Evolutionary conservation across 108 stramenopile genomes (phyloP).

Genomic region (Cyclostephanos invisitatus): DNA sequence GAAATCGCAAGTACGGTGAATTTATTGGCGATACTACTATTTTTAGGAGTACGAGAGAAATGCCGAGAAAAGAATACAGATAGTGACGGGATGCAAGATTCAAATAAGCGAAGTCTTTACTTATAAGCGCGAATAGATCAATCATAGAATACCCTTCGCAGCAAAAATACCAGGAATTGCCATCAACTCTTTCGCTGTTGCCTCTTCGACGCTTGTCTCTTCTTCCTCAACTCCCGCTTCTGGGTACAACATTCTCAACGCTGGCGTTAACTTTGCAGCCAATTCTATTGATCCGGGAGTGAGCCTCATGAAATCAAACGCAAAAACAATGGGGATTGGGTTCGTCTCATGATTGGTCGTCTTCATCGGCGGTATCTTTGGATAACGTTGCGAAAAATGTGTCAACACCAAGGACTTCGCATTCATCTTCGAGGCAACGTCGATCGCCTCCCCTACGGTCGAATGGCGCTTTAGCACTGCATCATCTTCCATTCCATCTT

Average conservation of each 20-base stretch:
- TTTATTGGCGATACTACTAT: background rate
- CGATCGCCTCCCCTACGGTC: constrained; percentile 91
- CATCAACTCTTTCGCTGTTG: constrained; percentile 29
- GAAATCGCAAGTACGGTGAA: background rate
- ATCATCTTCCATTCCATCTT: constrained; percentile 90
- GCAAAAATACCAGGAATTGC: constrained; percentile 41
- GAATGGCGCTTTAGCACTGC: constrained; percentile 88
- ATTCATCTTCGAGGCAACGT: constrained; percentile 76
- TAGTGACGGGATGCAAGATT: too few species aligned
- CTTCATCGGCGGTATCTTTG: constrained; percentile 77
- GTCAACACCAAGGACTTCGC: constrained; percentile 84
- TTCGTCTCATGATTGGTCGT: constrained; percentile 1
- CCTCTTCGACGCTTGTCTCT: background rate
- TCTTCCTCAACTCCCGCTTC: constrained; percentile 30
- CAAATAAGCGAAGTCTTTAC: too few species aligned
- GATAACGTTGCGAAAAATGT: constrained; percentile 98
- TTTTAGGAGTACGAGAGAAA: background rate
- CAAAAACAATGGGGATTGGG: constrained; percentile 57
- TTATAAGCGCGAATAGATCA: too few species aligned
- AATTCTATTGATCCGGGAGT: constrained; percentile 42
- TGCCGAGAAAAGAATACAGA: too few species aligned
- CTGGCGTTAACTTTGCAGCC: constrained; percentile 67
- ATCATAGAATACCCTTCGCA: constrained; percentile 37
- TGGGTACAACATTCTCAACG: constrained; percentile 73
- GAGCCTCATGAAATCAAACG: constrained; percentile 82